A percentile compares a stretch with the other conserved stretches of the same genome.
Conservation (phyloP, 306 rosid species). For the Sicyos edulis region DNA sequence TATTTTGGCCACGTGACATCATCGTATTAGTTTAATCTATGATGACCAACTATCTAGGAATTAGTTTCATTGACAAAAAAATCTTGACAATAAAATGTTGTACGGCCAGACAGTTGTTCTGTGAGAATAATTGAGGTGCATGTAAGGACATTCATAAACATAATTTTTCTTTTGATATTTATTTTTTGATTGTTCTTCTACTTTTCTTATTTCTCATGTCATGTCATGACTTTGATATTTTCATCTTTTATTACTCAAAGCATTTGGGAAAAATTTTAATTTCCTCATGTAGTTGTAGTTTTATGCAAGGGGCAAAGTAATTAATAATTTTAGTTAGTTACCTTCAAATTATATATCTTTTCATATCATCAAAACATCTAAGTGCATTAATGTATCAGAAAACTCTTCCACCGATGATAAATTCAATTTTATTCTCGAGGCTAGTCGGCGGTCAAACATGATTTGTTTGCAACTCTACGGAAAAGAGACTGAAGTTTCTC, state of each 20-base stretch:
- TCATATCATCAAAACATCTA: slow-evolving; percentile 29
- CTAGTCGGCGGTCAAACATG: slow-evolving; percentile 84
- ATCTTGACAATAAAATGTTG: too few species aligned
- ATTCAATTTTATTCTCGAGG: slow-evolving; percentile 75
- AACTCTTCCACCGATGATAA: slow-evolving; percentile 64
- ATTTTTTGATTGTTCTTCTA: neutral
- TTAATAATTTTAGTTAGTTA: neutral
- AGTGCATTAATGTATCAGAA: slow-evolving; percentile 55
- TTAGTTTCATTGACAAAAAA: too few species aligned
- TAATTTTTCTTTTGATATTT: neutral
- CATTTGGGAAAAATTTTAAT: neutral
- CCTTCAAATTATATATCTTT: slow-evolving; percentile 14
- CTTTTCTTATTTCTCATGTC: neutral
- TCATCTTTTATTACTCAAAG: slow-evolving; percentile 7
- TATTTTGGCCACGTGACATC: too few species aligned
- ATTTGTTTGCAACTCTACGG: slow-evolving; percentile 65
- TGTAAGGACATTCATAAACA: too few species aligned
- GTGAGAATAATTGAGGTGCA: too few species aligned
- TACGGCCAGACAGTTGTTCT: too few species aligned
- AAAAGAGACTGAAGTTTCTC: slow-evolving; percentile 70
- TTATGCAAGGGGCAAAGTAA: neutral
- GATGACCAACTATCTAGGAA: too few species aligned
- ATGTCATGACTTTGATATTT: neutral
- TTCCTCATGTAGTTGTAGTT: neutral
- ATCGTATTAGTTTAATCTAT: too few species aligned